Evolutionary conservation across 257 asterid species (phyloP).

Genomic region (Leonotis leonurus): DNA sequence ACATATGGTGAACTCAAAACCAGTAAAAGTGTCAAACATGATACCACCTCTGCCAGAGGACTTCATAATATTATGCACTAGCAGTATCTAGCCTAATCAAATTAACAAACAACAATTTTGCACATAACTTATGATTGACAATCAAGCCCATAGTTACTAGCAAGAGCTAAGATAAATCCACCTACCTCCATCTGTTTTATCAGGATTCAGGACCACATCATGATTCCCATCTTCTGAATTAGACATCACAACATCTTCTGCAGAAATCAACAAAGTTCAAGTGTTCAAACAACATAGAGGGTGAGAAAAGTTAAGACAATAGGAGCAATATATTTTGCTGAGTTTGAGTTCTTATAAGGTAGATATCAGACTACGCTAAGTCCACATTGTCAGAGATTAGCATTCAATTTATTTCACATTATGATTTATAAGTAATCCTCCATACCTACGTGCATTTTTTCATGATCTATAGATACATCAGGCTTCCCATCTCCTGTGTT

Average conservation of each 20-base stretch:
- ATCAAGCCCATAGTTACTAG: not conserved
- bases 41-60: no score
- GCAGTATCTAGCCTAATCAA: no score
- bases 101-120: no score
- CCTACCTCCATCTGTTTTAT: constrained; percentile 11
- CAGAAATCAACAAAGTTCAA: not conserved
- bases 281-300: no score
- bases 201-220: not conserved
- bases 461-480: constrained; percentile 25
- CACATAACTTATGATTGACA: not conserved
- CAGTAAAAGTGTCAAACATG: no score
- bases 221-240: not conserved
- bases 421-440: not conserved
- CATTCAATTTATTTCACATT: not conserved
- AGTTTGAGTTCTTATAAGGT: not conserved
- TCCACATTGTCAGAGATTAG: not conserved
- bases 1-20: no score
- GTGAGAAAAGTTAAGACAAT: no score
- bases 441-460: constrained; percentile 18
- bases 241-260: not conserved
- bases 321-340: not conserved
- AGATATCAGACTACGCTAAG: not conserved
- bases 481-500: constrained; percentile 28
- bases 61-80: no score
- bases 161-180: no score